Evolutionary conservation across 78 protist genomes (phyloP), one percentile per base, ranked within the genome.

Genomic region (Blattamonas nauphoetae): DNA sequence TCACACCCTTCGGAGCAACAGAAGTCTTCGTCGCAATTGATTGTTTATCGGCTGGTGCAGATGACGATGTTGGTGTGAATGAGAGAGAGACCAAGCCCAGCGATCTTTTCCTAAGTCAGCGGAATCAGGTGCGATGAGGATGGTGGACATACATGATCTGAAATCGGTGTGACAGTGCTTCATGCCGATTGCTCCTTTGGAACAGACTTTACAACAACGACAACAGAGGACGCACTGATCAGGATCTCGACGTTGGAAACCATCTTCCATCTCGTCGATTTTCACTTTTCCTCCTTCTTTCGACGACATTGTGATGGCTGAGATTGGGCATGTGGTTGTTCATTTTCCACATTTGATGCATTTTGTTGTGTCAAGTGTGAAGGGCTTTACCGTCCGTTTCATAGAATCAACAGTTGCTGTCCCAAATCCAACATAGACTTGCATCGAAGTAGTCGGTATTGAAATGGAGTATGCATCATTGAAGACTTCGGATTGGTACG

Each of bases 331-430:
- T 55, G 11, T 21, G 11, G 38, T 55, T 55, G 71, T 21, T 29
- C 71, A 55, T 55, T 55, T 55, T 11, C 71, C 71, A 55, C 71
- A 55, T 55, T 55, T 55, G 71, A 55, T 55, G 71, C 71, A 55
- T 21, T 55, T 55, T 21, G 71, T 55, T 55, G 11, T 11, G 21
- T 55, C 71, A 55, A 55, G 11, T 55, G 11, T 55, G 38, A 21
- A 21, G 71, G 38, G 21, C 38, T 29, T 11, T 21, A 55, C 21
- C 38, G 71, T 29, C 71, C 38, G 21, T 55, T 29, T 55, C 71
- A 55, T 55, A n/a, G n/a, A n/a, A n/a, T 55, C 21, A 29, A 29
- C 21, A 21, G 11, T 11, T 29, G 71, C 71, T 21, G 71, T 55
- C 38, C 71, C 71, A 55, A 55, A 55, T 55, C 71, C 71, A 55